phyloP scores from a whole-genome alignment of 768 basidiomycete species.

The Imleria badia region DNA sequence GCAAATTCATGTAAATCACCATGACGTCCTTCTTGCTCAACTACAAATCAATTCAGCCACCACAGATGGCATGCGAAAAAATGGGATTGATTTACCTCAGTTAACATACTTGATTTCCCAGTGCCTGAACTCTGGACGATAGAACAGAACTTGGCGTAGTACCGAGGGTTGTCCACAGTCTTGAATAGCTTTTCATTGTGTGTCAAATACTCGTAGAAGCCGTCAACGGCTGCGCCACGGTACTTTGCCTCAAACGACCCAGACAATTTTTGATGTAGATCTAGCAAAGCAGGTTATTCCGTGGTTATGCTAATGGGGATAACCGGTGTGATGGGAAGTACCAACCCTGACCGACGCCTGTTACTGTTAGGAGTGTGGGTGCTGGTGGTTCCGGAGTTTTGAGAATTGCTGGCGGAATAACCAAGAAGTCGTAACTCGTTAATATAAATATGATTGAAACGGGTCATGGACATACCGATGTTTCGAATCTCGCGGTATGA shows the following conservation, averaged over 20 bases:
- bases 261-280: neutral
- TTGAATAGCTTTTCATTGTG: slow-evolving; percentile 9
- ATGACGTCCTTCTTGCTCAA: slow-evolving; percentile 12
- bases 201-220: slow-evolving; percentile 21
- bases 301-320: neutral
- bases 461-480: too few species aligned
- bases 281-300: neutral
- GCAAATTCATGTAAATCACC: slow-evolving; percentile 20
- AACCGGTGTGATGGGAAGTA: too few species aligned
- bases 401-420: neutral
- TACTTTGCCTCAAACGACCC: neutral
- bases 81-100: neutral
- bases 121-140: slow-evolving; percentile 18
- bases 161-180: neutral
- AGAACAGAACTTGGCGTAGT: slow-evolving; percentile 9
- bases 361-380: neutral
- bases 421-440: too few species aligned
- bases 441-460: too few species aligned
- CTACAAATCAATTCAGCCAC: neutral
- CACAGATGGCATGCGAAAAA: too few species aligned
- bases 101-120: slow-evolving; percentile 11
- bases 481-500: slow-evolving; percentile 1
- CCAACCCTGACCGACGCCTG: neutral
- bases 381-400: neutral
- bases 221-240: slow-evolving; percentile 4